Conservation (phyloP, 768 basidiomycete genomes). For the Boletus fagicola region DNA sequence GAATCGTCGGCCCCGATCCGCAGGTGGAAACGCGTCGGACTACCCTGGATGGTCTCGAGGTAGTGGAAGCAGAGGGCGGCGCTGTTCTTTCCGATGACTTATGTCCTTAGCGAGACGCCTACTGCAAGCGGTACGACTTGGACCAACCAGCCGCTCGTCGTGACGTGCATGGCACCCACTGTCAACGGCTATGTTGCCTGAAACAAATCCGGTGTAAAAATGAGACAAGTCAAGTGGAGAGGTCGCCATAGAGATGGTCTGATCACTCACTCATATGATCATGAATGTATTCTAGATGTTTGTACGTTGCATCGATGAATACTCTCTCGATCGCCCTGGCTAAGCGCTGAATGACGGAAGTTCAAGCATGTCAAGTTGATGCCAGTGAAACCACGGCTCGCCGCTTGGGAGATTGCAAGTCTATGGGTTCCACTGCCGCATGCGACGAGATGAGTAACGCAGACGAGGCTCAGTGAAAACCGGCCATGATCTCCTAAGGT, state of each 20-base stretch:
- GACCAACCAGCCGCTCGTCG: neutral
- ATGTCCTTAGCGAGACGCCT: constrained; percentile 13
- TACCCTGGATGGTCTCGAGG: constrained; percentile 17
- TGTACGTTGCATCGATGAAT: neutral
- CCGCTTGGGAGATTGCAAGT: too few relatives aligned
- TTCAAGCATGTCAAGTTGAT: neutral
- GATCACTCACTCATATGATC: neutral
- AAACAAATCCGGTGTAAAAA: neutral
- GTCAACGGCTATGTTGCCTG: neutral
- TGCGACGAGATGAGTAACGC: too few relatives aligned
- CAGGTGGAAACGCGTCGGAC: constrained; percentile 19
- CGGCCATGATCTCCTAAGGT: too few relatives aligned
- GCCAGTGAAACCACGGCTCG: too few relatives aligned
- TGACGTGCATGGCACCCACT: neutral
- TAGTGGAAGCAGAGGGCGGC: constrained; percentile 23
- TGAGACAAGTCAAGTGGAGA: neutral
- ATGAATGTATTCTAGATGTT: neutral
- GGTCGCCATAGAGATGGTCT: too few relatives aligned
- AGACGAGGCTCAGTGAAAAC: too few relatives aligned
- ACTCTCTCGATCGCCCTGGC: neutral
- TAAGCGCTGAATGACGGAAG: neutral
- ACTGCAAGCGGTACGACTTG: neutral
- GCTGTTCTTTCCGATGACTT: constrained; percentile 15
- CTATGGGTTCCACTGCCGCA: too few relatives aligned
- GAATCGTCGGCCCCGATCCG: constrained; percentile 30